phyloP scores from a whole-genome alignment of 306 rosid species.

The Vigna unguiculata region DNA sequence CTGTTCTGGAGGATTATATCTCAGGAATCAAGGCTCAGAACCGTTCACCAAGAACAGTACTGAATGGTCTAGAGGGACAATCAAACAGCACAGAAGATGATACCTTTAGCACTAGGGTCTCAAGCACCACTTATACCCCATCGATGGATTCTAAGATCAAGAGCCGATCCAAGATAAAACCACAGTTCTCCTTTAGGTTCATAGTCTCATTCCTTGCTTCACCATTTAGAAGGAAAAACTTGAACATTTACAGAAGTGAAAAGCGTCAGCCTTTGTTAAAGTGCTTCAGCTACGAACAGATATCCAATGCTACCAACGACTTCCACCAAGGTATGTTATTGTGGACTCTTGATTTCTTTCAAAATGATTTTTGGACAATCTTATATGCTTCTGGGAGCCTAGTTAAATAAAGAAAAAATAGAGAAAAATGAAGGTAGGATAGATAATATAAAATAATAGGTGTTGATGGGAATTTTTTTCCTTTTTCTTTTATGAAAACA shows the following conservation, averaged over 20 bases:
- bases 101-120: conserved; percentile 64
- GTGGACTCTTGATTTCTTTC: too few relatives aligned
- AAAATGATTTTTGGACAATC: not conserved
- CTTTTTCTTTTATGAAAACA: not conserved
- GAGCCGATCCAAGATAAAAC: conserved; percentile 47
- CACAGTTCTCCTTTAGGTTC: conserved; percentile 63
- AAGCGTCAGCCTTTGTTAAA: conserved; percentile 63
- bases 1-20: conserved; percentile 42
- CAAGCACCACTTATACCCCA: conserved; percentile 58
- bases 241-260: conserved; percentile 47
- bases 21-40: conserved; percentile 46
- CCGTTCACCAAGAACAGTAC: conserved; percentile 65
- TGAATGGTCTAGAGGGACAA: conserved; percentile 60
- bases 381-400: too few relatives aligned
- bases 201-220: conserved; percentile 72
- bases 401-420: too few relatives aligned
- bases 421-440: too few relatives aligned
- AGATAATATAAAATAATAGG: too few relatives aligned
- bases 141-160: conserved; percentile 46
- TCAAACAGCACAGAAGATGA: conserved; percentile 84
- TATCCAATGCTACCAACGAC: conserved; percentile 70
- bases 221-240: conserved; percentile 66
- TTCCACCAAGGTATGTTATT: conserved; percentile 73
- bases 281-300: conserved; percentile 80
- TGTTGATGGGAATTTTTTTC: not conserved